Conservation (phyloP, 2,329 filamentous ascomycete species). For the Stachybotrys chlorohalonatus region DNA sequence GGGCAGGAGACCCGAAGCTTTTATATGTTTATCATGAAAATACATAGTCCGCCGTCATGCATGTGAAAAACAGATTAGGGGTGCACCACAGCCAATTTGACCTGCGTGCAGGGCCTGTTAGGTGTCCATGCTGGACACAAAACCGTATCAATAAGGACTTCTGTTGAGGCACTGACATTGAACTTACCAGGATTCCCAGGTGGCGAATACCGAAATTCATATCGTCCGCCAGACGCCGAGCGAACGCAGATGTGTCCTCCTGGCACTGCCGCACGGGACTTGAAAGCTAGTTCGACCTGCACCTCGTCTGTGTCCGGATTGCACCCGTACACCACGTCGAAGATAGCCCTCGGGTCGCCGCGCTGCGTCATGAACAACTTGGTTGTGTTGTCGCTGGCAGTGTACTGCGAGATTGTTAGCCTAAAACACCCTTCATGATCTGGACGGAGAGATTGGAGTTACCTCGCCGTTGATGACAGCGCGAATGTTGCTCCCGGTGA, state of each 20-base stretch:
- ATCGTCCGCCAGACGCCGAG: constrained; percentile 22
- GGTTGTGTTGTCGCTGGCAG: constrained; percentile 33
- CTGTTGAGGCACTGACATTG: background rate
- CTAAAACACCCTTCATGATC: too few species aligned
- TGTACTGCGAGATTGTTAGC: constrained; percentile 19
- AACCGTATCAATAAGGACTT: background rate
- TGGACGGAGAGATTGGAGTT: background rate
- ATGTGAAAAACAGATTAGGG: background rate
- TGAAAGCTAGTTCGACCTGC: constrained; percentile 27
- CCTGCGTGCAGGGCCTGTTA: background rate
- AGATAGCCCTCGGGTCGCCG: constrained; percentile 30
- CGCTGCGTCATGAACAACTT: constrained; percentile 39
- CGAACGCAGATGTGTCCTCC: constrained; percentile 31
- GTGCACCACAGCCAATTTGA: background rate
- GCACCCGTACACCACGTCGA: constrained; percentile 30
- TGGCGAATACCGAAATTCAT: constrained; percentile 34
- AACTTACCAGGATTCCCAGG: constrained; percentile 25
- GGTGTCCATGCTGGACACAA: background rate
- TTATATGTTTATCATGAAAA: too few species aligned
- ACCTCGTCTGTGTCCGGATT: constrained; percentile 29
- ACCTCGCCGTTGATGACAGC: constrained; percentile 37
- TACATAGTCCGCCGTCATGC: background rate
- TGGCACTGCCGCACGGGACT: constrained; percentile 15
- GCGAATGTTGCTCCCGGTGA: constrained; percentile 20
- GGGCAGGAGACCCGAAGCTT: too few species aligned